Conservation (phyloP, 2,329 filamentous ascomycete species). For the Escovopsis sp. region DNA sequence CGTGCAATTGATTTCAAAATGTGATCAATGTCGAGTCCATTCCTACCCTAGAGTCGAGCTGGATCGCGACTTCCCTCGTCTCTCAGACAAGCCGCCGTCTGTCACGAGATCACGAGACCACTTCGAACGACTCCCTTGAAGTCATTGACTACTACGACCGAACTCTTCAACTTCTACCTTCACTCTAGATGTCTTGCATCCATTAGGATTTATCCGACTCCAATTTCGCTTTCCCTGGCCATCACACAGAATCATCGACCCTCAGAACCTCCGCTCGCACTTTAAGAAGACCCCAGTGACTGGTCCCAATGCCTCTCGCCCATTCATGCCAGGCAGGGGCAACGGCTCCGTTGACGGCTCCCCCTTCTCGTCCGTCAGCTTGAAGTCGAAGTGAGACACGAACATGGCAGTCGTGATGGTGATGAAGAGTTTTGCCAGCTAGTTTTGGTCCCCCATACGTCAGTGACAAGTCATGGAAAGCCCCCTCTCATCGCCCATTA, state of each 20-base stretch:
- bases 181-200: too few species aligned
- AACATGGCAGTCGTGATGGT: constrained; percentile 35
- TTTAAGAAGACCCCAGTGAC: constrained; percentile 1
- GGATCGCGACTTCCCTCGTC: too few species aligned
- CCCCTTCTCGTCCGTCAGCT: constrained; percentile 26
- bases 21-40: too few species aligned
- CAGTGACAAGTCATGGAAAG: constrained; percentile 7
- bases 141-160: too few species aligned
- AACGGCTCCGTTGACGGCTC: constrained; percentile 8
- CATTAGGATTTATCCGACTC: not conserved
- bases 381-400: constrained; percentile 32
- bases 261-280: constrained; percentile 2
- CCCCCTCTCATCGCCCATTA: not conserved
- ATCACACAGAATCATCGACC: not conserved
- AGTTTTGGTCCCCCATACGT: not conserved
- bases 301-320: not conserved
- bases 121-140: too few species aligned
- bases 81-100: too few species aligned
- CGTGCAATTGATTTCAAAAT: too few species aligned
- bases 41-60: too few species aligned
- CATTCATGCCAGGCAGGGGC: constrained; percentile 6
- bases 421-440: constrained; percentile 39
- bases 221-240: too few species aligned
- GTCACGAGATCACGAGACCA: too few species aligned
- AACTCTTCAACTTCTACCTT: too few species aligned